phyloP scores from a whole-genome alignment of 1,284 basidiomycete species.

The Earliella scabrosa region DNA sequence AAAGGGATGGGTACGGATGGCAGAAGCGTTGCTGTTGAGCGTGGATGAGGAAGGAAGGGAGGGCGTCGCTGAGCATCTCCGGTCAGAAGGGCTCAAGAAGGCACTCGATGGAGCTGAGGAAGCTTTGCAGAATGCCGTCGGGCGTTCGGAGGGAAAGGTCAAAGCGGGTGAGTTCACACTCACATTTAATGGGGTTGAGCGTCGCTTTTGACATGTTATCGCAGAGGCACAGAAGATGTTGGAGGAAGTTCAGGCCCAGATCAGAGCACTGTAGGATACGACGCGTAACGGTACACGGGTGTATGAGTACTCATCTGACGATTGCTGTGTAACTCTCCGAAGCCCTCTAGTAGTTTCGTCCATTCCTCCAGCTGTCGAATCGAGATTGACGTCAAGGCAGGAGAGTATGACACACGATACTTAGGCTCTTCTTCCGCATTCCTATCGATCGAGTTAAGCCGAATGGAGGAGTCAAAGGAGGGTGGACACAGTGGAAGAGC shows the following conservation, averaged over 20 bases:
- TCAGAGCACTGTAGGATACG: neutral
- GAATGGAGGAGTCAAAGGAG: too few relatives aligned
- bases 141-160: neutral
- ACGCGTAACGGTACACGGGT: neutral
- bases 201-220: neutral
- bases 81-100: neutral
- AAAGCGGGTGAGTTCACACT: slow-evolving; percentile 1
- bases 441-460: too few relatives aligned
- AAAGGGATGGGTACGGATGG: slow-evolving; percentile 14
- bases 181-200: too few relatives aligned
- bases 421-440: too few relatives aligned
- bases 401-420: too few relatives aligned
- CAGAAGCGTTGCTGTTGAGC: slow-evolving; percentile 1
- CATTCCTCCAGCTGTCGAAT: too few relatives aligned
- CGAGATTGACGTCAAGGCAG: too few relatives aligned
- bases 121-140: slow-evolving; percentile 3
- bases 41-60: neutral
- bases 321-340: too few relatives aligned
- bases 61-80: neutral
- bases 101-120: neutral
- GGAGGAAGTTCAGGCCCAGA: neutral
- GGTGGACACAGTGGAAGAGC: too few relatives aligned
- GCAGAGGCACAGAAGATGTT: slow-evolving; percentile 7
- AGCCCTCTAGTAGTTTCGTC: too few relatives aligned
- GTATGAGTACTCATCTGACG: neutral